Percentiles rank a stretch among this genome's conserved stretches.
These are phyloP conservation scores for Aspergillus cejpii DNA, from an alignment of 2,329 filamentous ascomycete species.

Conservation along the genomic window DNA sequence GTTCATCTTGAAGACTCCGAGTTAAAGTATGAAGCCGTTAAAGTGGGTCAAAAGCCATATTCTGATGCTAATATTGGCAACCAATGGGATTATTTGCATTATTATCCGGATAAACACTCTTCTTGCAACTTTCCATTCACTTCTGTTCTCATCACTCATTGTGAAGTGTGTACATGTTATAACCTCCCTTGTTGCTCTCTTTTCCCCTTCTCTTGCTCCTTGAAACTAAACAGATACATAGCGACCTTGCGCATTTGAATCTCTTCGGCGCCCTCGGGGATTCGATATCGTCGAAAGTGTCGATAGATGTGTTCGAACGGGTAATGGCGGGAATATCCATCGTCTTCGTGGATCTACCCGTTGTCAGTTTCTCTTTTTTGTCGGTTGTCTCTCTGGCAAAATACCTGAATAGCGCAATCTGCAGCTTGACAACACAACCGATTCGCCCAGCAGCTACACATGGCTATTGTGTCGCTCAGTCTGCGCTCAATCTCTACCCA, in stretches of 20 bases:
- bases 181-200: background rate
- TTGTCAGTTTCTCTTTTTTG: background rate
- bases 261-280: constrained; percentile 60
- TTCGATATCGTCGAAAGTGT: constrained; percentile 57
- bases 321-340: constrained; percentile 53
- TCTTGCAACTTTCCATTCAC: no score
- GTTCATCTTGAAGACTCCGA: no score
- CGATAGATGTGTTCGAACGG: constrained; percentile 62
- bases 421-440: constrained; percentile 55
- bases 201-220: constrained; percentile 8
- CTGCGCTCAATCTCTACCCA: constrained; percentile 52
- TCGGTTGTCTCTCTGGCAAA: background rate
- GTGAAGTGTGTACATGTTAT: no score
- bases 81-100: no score
- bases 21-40: no score
- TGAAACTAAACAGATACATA: constrained; percentile 51
- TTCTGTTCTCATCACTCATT: no score
- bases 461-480: constrained; percentile 56
- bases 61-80: no score
- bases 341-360: constrained; percentile 47
- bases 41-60: no score
- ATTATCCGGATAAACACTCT: no score
- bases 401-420: constrained; percentile 57
- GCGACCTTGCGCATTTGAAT: constrained; percentile 62
- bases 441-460: constrained; percentile 63